These are phyloP conservation scores for Apiotrichum akiyoshidainum DNA, from an alignment of 1,284 basidiomycete genomes.

Conservation along the genomic window DNA sequence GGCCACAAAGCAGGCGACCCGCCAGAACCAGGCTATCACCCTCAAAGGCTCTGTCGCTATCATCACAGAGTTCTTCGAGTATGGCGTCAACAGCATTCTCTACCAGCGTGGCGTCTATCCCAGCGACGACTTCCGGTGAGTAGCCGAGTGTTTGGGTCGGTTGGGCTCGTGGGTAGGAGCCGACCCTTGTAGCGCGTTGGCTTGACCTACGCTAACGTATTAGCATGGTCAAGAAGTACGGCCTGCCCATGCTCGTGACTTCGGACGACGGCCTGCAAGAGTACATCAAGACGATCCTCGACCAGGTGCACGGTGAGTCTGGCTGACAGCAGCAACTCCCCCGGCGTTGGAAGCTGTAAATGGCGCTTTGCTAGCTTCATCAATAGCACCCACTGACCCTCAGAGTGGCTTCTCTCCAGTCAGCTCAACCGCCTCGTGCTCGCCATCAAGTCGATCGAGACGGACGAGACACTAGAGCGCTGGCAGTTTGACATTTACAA, in stretches of 20 bases:
- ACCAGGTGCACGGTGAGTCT: conserved; percentile 78
- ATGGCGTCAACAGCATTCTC: conserved; percentile 91
- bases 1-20: conserved; percentile 49
- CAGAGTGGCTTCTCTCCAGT: conserved; percentile 88
- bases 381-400: neutral
- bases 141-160: neutral
- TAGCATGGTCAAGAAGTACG: conserved; percentile 98
- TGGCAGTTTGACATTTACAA: conserved; percentile 98
- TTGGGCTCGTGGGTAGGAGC: neutral
- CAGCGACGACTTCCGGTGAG: conserved; percentile 78
- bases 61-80: conserved; percentile 99
- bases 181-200: neutral
- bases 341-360: too few species aligned
- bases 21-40: conserved; percentile 62
- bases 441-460: conserved; percentile 93
- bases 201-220: neutral
- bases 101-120: conserved; percentile 98
- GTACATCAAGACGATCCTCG: conserved; percentile 86
- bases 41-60: conserved; percentile 91
- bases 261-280: conserved; percentile 88
- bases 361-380: too few species aligned
- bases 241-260: conserved; percentile 89
- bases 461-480: conserved; percentile 83
- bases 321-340: neutral
- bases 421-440: conserved; percentile 89